Percentiles rank a stretch among this genome's conserved stretches.
Conservation (phyloP, 176 grass and related monocot species). For the Leersia perrieri region DNA sequence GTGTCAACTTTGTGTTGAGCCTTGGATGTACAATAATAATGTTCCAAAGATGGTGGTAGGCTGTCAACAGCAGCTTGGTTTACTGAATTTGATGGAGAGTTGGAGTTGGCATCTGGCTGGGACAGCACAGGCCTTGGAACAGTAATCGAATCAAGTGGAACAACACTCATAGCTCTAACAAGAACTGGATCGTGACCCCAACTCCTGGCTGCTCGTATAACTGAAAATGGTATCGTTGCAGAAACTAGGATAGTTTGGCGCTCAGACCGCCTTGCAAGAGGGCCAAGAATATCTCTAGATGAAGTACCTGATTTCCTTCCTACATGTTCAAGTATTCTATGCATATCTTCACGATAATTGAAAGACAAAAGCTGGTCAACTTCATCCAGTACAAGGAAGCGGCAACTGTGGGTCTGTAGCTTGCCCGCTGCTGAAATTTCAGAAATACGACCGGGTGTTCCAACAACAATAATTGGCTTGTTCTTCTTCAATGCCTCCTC, state of each 20-base stretch:
- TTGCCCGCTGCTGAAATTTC: conserved; percentile 91
- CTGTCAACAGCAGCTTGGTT: conserved; percentile 73
- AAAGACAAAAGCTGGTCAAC: conserved; percentile 89
- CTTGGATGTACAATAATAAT: conserved; percentile 84
- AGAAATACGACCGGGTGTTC: conserved; percentile 84
- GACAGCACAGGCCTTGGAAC: conserved; percentile 44
- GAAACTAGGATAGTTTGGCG: conserved; percentile 90
- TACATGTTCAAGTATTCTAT: conserved; percentile 93
- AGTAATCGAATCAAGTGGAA: conserved; percentile 63
- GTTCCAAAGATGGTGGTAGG: conserved; percentile 74
- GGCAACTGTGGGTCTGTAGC: conserved; percentile 78
- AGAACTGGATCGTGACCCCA: conserved; percentile 85
- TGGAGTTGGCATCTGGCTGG: conserved; percentile 24
- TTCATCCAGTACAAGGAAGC: conserved; percentile 93
- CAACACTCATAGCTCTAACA: conserved; percentile 76
- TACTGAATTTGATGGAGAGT: conserved; percentile 38
- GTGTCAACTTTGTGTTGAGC: conserved; percentile 91
- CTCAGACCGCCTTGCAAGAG: conserved; percentile 66
- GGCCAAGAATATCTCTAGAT: conserved; percentile 68
- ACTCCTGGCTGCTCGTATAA: conserved; percentile 79
- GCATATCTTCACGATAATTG: conserved; percentile 96
- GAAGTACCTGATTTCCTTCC: conserved; percentile 55
- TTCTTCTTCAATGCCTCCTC: conserved; percentile 96
- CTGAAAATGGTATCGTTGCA: conserved; percentile 89
- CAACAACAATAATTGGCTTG: conserved; percentile 79